A percentile compares a stretch with the other conserved stretches of the same genome.
These are phyloP conservation scores for Colletotrichum viniferum DNA, from an alignment of 2,329 filamentous ascomycete genomes.

Conservation along the genomic window DNA sequence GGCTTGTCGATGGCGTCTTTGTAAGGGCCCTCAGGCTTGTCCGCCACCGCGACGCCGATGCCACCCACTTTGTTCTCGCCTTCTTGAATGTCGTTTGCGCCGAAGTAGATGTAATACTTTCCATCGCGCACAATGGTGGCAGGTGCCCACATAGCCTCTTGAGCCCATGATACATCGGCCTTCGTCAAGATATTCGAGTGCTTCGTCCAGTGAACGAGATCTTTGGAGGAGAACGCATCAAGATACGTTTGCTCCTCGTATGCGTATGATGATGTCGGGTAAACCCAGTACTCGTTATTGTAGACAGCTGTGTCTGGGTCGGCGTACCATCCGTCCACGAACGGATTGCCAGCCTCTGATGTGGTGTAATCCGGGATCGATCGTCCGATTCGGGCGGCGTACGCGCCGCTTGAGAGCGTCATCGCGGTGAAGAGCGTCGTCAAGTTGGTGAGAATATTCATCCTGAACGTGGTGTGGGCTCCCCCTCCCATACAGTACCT, in stretches of 20 bases:
- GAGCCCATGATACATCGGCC: slow-evolving; percentile 67
- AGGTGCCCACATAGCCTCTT: slow-evolving; percentile 69
- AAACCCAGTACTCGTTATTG: slow-evolving; percentile 50
- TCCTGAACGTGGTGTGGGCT: neutral
- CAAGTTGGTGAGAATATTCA: neutral
- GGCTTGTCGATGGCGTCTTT: slow-evolving; percentile 57
- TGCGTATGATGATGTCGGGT: slow-evolving; percentile 46
- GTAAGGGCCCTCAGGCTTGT: slow-evolving; percentile 64
- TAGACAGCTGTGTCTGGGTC: slow-evolving; percentile 55
- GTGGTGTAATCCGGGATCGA: slow-evolving; percentile 38
- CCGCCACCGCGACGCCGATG: slow-evolving; percentile 63
- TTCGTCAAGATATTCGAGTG: slow-evolving; percentile 45
- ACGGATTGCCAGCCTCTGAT: slow-evolving; percentile 49
- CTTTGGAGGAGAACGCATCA: slow-evolving; percentile 54
- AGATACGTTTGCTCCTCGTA: slow-evolving; percentile 54
- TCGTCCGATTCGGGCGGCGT: neutral
- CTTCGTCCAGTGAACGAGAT: slow-evolving; percentile 53
- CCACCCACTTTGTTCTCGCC: slow-evolving; percentile 57
- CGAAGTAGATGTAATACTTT: slow-evolving; percentile 70
- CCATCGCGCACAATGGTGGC: slow-evolving; percentile 62
- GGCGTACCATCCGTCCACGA: slow-evolving; percentile 54
- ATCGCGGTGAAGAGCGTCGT: neutral
- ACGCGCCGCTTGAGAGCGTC: neutral
- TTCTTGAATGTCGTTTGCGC: slow-evolving; percentile 50
- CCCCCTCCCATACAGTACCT: neutral